phyloP scores from a whole-genome alignment of 768 basidiomycete species.

The Tephrocybe sp. region DNA sequence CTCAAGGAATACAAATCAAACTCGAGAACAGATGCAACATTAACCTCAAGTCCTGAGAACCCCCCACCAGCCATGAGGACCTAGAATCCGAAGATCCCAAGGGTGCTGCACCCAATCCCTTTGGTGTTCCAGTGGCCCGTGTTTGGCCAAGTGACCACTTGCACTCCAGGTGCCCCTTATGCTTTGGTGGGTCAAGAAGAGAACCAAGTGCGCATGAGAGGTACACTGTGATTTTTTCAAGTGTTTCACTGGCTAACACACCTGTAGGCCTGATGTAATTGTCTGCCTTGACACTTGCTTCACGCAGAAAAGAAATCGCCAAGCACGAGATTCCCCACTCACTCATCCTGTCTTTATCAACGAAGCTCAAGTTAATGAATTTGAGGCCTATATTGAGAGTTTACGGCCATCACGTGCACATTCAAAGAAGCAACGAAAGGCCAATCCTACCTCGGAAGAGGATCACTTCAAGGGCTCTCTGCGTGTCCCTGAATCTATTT shows the following conservation, averaged over 20 bases:
- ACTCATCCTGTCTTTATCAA: not conserved
- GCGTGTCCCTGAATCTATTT: conserved; percentile 23
- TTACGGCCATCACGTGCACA: not conserved
- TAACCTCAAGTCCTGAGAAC: too few species aligned
- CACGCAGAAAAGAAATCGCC: not conserved
- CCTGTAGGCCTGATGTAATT: not conserved
- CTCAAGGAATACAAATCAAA: not conserved
- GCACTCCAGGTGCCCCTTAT: not conserved
- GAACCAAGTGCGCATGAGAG: not conserved
- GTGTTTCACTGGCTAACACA: not conserved
- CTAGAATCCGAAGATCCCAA: too few species aligned
- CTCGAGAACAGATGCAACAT: too few species aligned
- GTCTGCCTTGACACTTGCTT: not conserved
- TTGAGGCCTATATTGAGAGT: not conserved
- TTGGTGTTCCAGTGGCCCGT: not conserved
- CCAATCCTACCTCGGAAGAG: not conserved
- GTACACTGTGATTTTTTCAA: not conserved
- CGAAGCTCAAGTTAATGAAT: not conserved
- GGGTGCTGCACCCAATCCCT: not conserved
- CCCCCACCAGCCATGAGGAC: too few species aligned
- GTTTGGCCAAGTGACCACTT: not conserved
- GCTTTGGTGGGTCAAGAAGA: not conserved
- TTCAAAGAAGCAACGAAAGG: not conserved
- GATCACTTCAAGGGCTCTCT: conserved; percentile 20
- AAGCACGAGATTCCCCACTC: not conserved